phyloP scores from a whole-genome alignment of 106 monocot genomes.

The Vanilla planifolia region DNA sequence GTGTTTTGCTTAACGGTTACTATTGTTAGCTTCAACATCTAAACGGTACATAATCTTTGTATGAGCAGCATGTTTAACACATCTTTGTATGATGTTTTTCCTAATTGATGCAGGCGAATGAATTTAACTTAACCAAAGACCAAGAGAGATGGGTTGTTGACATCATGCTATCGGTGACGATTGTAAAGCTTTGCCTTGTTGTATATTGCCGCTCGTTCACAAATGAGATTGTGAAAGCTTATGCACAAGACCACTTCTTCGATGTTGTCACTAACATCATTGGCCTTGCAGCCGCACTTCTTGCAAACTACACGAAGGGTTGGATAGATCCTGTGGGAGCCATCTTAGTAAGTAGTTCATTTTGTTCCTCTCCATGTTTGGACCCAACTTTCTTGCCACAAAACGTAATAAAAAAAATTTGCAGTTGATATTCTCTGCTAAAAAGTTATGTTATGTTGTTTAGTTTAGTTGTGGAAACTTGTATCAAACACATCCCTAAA shows the following conservation, averaged over 20 bases:
- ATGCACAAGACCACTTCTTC: slow-evolving; percentile 96
- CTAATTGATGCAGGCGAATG: slow-evolving; percentile 27
- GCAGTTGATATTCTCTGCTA: no score
- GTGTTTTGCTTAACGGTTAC: no score
- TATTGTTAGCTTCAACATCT: no score
- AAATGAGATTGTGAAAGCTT: slow-evolving; percentile 96
- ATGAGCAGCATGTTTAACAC: no score
- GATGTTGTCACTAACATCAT: slow-evolving; percentile 95
- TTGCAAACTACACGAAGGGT: slow-evolving; percentile 63
- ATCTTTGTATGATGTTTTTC: neutral
- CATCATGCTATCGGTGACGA: slow-evolving; percentile 73
- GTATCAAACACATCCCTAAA: no score
- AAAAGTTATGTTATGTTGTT: no score
- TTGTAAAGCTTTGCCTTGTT: slow-evolving; percentile 72
- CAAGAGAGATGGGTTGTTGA: slow-evolving; percentile 66
- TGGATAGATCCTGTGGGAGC: slow-evolving; percentile 98
- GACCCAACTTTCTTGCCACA: no score
- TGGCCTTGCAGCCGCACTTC: slow-evolving; percentile 82
- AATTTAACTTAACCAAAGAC: slow-evolving; percentile 65
- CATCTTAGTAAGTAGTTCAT: slow-evolving; percentile 65
- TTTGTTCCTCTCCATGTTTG: no score
- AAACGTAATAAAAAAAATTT: no score
- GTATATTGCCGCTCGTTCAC: slow-evolving; percentile 83
- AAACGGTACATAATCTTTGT: no score
- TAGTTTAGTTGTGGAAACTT: no score